Evolutionary conservation across 2,329 filamentous ascomycete species (phyloP).

Genomic region (Apiospora pterosperma): DNA sequence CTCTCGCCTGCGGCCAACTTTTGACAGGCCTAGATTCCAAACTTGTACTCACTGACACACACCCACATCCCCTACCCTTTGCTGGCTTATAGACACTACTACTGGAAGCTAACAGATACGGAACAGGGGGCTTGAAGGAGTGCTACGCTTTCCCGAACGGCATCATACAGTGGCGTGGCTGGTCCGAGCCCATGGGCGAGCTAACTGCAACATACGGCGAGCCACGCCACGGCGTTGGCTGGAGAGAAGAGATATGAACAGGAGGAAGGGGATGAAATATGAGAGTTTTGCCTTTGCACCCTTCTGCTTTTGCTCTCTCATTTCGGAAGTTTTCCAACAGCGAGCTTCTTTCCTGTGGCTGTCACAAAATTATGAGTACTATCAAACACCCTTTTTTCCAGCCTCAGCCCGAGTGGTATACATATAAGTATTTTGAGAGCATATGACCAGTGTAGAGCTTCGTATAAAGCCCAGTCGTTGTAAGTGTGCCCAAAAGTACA

Average conservation of each 20-base stretch:
- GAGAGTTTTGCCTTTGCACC: neutral
- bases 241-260: neutral
- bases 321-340: neutral
- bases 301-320: neutral
- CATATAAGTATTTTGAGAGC: neutral
- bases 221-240: neutral
- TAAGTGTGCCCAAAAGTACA: no score
- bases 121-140: neutral
- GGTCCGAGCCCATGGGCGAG: neutral
- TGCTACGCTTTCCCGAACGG: neutral
- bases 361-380: no score
- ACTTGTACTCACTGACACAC: no score
- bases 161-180: neutral
- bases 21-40: neutral
- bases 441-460: neutral
- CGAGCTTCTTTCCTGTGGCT: neutral
- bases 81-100: no score
- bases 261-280: neutral
- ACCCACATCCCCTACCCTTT: neutral
- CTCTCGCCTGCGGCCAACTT: no score
- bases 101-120: neutral
- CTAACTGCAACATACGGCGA: neutral
- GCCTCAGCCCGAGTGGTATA: neutral
- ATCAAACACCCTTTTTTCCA: neutral
- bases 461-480: neutral